Base-by-base conservation (phyloP, 2,329 filamentous ascomycete genomes). In the Catunica adiposa region DNA sequence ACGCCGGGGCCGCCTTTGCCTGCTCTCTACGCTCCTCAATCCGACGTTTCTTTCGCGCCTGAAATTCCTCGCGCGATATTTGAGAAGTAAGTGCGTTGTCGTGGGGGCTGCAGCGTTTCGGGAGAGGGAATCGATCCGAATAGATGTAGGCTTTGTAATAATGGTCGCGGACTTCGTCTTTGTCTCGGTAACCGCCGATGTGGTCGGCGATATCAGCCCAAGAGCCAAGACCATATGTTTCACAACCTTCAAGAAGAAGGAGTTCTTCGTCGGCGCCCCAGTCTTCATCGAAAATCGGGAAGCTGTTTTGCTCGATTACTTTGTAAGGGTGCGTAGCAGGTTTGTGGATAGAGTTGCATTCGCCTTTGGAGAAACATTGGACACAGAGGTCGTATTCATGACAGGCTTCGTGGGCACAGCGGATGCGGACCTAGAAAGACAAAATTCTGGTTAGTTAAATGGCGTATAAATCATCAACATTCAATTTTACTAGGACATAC, bases 181-280 rank as follows among this genome's bases (percentile, higher is more conserved):
- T 97, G 61, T 84, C 83, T 57, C 92, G 81, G 65, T 89, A 97
- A 9, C 92, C 92, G 53, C 92, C 92, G 63, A 98, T 97, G 67
- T 98, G 92, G 67, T 98, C 90, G 38, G 92, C 89, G 60, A 98
- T 94, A 64, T 98, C 92, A 40, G 89, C 88, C 90, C 92, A 98
- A 22, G 90, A 97, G 2, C 92, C 92, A 52, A 98, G 73, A 0
- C 92, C 92, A 66, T 98, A 98, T 57, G 88, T 94, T 68, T 98
- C 92, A 9, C 88, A 89, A 22, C 92, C 92, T 70, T 98, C 92
- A 0, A 98, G 71, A 54, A 98, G 72, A 3, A 97, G 72, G n/a
- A 97, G 70, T 68, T 98, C 92, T 67, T 98, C 92, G 66, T 98
- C 92, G 23, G 92, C 92, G 54, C 92, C 92, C 92, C 92, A 98